These are phyloP conservation scores for Sclerotinia sclerotiorum DNA, from an alignment of 2,329 filamentous ascomycete genomes.

Conservation along the genomic window DNA sequence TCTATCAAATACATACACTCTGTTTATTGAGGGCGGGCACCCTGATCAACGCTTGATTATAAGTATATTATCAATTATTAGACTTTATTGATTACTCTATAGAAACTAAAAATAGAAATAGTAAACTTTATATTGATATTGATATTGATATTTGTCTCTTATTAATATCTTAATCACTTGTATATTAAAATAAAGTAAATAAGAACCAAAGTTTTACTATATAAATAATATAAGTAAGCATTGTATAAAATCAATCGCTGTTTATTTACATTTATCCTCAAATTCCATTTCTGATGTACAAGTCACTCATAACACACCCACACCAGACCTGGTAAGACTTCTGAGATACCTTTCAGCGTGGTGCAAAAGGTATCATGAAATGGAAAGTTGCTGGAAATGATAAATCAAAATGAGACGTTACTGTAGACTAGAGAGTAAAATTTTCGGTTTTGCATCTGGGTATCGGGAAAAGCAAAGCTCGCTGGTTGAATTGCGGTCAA, in stretches of 20 bases:
- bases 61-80: no score
- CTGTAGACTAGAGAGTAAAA: background rate
- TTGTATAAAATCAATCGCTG: background rate
- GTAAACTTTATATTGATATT: no score
- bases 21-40: background rate
- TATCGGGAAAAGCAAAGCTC: background rate
- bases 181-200: background rate
- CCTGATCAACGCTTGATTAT: background rate
- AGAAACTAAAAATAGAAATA: no score
- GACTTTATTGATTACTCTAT: no score
- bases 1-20: background rate
- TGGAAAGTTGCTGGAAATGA: background rate
- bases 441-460: background rate
- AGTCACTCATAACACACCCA: background rate
- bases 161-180: no score
- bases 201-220: background rate
- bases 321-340: background rate
- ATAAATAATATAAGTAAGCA: background rate
- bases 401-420: background rate
- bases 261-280: background rate
- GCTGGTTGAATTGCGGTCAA: no score
- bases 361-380: background rate
- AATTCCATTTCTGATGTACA: background rate
- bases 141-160: no score
- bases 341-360: background rate